Base-by-base conservation (phyloP, 768 basidiomycete genomes). In the Tricholoma furcatifolium region DNA sequence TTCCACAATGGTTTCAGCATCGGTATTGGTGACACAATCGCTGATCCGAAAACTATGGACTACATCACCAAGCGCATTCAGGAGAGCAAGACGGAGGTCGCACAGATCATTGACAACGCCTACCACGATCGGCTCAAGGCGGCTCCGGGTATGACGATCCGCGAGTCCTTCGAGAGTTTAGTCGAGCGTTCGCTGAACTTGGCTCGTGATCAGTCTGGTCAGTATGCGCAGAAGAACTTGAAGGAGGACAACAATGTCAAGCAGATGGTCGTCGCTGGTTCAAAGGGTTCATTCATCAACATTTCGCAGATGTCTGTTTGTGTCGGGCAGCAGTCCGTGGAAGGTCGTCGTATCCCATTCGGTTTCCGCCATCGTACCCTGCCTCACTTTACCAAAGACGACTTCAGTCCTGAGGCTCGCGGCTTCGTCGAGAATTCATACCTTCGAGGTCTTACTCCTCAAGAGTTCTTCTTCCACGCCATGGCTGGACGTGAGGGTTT, bases 241-340 rank as follows among this genome's bases (percentile, higher is more conserved):
- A 98, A 98, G 79, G 92, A 93, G 68, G 95, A 97, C 73, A 98
- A 99, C 79, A 98, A 98, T 62, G 95, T 98, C 76, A 99, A 98
- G 80, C 97, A 98, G 81, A 99, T 99, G 97, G 96, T 98, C 65
- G 93, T 96, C 6, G 95, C 97, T 9, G 97, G 97, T 21, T 97
- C 97, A 11, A 98, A 99, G 72, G 94, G 95, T 71, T 94, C 94
- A 0, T 95, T 93, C 78, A 99, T 98, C 81, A 99, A 99, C 71
- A 98, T 99, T 64, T 98, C 97, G 10, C 97, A 99, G 73, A 98
- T 98, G 97, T 96, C 96, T 15, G 95, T 95, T 51, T 94, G 94
- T 77, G 97, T 99, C 38, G 97, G 97, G 21, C 97, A 98, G 72
- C 96, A 98, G 74, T 88, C 86, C 62, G 96, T 99, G 47, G 97